Conservation (phyloP, 2,329 filamentous ascomycete genomes). For the Diplocarpon mali region DNA sequence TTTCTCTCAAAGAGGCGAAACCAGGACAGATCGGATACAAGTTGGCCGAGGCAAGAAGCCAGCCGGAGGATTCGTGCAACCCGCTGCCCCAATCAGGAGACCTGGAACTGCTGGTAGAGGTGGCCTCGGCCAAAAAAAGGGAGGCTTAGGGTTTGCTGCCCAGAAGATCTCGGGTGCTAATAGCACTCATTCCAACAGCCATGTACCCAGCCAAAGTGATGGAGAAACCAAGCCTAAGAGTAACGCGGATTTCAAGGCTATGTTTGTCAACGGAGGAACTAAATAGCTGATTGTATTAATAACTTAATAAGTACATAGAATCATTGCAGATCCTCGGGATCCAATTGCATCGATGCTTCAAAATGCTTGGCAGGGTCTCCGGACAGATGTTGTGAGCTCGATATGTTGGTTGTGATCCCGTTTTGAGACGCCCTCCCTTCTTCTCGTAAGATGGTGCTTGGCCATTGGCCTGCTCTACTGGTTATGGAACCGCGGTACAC, state of each 20-base stretch:
- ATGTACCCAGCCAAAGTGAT: constrained; percentile 10
- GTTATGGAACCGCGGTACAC: no score
- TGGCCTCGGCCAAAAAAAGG: constrained; percentile 25
- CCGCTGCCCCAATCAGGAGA: constrained; percentile 24
- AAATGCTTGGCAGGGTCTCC: no score
- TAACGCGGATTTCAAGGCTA: constrained; percentile 47
- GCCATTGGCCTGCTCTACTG: no score
- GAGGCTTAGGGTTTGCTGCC: constrained; percentile 25
- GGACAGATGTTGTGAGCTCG: no score
- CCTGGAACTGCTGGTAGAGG: constrained; percentile 29
- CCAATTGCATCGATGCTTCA: no score
- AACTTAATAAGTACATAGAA: not conserved
- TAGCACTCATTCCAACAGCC: constrained; percentile 12
- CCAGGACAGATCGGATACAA: constrained; percentile 33
- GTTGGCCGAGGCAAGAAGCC: constrained; percentile 21
- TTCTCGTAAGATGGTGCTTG: constrained; percentile 19
- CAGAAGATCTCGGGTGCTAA: constrained; percentile 5
- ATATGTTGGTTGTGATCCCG: no score
- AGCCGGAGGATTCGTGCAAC: constrained; percentile 29
- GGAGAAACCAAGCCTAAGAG: constrained; percentile 33
- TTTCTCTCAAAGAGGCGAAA: constrained; percentile 38
- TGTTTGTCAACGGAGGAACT: constrained; percentile 24
- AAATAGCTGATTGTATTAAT: constrained; percentile 10
- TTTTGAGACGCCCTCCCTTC: no score
- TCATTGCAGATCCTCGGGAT: no score